Base-by-base conservation (phyloP, 2,329 filamentous ascomycete genomes). In the Aspergillus novoparasiticus region DNA sequence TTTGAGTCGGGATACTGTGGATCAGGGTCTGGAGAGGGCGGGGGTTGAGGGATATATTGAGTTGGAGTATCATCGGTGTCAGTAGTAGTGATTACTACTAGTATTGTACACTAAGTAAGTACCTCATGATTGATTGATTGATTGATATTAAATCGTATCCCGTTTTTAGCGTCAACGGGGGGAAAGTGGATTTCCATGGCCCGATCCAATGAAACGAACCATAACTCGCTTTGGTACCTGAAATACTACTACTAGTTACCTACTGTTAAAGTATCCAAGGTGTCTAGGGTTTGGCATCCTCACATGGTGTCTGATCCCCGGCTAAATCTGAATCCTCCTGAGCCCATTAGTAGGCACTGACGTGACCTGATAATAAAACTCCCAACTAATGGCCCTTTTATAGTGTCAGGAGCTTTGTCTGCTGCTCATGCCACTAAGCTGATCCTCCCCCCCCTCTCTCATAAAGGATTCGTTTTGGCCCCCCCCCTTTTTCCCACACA, bases 41-140 rank as follows among this genome's bases (percentile, higher is more conserved):
- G 34, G 34, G 14, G 34, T 36, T 16, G 34, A 66, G 48, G 76
- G 66, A 0, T 83, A 80, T 73, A 63, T 41, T 36, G 78, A 82
- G 69, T 36, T 79, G 43, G 21, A 12, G 32, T 84, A 83, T 75
- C 55, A 41, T 50, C 61, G 70, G 12, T 63, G 54, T 10, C 58
- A 66, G 56, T 73, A 53, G 51, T 36, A 28, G 34, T 36, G 34
- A 34, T 34, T 28, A 28, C 26, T 6, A 28, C 26, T 28, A 28
- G 23, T 1, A 26, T 26, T 26, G 23, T 26, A 26, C 23, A 26
- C 23, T 23, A 23, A 23, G 2, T 26, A 26, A 26, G 23, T 26
- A 26, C 26, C 26, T 28, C 0, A 1, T 41, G 36, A 39, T 39
- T 14, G 34, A 36, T 39, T 14, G 34, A 36, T 39, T 8, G 12